Evolutionary conservation across 805 yeast species (phyloP), one percentile per base, ranked within the genome.

Genomic region (Candida coquimbonensis): DNA sequence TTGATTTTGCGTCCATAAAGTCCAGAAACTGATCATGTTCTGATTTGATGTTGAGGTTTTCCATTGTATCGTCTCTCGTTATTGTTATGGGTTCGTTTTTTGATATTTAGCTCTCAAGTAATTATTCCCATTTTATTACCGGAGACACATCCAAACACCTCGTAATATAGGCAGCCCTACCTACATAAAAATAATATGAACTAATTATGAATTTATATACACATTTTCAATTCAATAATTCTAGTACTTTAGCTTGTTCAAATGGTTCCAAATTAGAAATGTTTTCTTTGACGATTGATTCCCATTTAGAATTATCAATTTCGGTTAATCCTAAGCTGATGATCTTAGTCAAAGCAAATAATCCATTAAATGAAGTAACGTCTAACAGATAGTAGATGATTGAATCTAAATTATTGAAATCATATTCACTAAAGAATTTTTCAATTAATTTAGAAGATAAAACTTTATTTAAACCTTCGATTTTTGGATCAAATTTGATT

Each of bases 381-480:
- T 29, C 31, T 29, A 29, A 29, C 5, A 13, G 12, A 21, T 21
- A 21, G 13, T 11, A 12, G 2, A 29, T 29, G 31, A 29, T 33
- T n/a, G 21, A 16, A 16, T 33, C 19, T 33, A 33, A 17, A 3
- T 33, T 16, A 33, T 33, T 33, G 3, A 36, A 51, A 55, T 53
- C 49, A 29, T 53, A 52, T 5, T 43, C 46, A 21, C 47, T 43
- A 26, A 56, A 59, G 47, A 53, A 53, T 46, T 56, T 59, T 31
- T 47, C 54, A 17, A 59, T 42, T 27, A 60, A 56, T 49, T 53
- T 59, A 17, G 52, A 55, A 17, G 54, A 53, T 8, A 59, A 46
- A 42, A 55, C 52, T 44, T 55, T 52, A 36, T 54, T 52, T 33
- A 59, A 45, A 3, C 55, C 57, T 33, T 48, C 47, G 14, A 29